These are phyloP conservation scores for Debaryomyces tyrocola DNA, from an alignment of 805 yeast genomes.

Conservation along the genomic window DNA sequence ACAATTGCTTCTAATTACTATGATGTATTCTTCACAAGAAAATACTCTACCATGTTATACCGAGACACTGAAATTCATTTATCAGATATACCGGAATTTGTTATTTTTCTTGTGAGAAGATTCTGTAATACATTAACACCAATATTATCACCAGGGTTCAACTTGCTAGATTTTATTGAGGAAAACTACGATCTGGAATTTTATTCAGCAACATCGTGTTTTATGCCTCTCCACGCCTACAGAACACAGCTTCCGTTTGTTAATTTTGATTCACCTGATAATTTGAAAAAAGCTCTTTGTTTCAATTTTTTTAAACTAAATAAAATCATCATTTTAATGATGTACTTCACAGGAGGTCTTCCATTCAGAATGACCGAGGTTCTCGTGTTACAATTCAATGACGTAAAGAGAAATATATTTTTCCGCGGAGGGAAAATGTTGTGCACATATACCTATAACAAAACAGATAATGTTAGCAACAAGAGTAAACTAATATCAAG, in stretches of 20 bases:
- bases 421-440: not conserved
- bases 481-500: too few relatives aligned
- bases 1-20: not conserved
- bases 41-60: not conserved
- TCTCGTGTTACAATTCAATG: not conserved
- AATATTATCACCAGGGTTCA: too few relatives aligned
- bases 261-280: not conserved
- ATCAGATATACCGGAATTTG: not conserved
- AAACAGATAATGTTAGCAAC: too few relatives aligned
- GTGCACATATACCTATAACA: not conserved
- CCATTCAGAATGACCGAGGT: not conserved
- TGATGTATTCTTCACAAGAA: not conserved
- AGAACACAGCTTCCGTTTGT: not conserved
- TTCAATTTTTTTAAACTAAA: not conserved
- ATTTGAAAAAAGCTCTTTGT: not conserved
- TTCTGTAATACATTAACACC: not conserved
- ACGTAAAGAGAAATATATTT: not conserved
- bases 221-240: too few relatives aligned
- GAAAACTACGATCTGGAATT: too few relatives aligned
- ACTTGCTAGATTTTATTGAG: too few relatives aligned
- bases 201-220: too few relatives aligned
- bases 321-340: not conserved
- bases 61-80: not conserved
- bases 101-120: not conserved
- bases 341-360: not conserved